Percentiles rank a stretch among this genome's conserved stretches.
phyloP scores from a whole-genome alignment of 192 early-diverging fungal species.

The Mortierella claussenii region DNA sequence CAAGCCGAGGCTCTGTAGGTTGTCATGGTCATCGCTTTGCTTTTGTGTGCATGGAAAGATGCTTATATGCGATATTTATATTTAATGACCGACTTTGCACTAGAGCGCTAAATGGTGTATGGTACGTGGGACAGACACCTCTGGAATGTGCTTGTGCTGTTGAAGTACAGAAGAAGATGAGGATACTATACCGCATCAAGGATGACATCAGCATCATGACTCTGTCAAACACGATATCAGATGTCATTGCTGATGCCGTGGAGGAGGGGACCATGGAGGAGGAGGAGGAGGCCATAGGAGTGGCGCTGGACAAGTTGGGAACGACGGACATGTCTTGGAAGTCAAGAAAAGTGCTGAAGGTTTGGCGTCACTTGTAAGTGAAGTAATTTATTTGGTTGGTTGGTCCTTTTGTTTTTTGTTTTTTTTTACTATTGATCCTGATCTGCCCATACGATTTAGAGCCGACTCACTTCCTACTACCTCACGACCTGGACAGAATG shows the following conservation, averaged over 20 bases:
- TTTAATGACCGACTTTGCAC: not conserved
- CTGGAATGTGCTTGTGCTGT: not conserved
- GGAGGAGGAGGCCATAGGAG: not conserved
- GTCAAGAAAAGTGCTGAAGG: not conserved
- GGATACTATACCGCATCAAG: not conserved
- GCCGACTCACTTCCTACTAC: slow-evolving; percentile 9
- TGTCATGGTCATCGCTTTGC: too few species aligned
- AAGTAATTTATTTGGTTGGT: too few species aligned
- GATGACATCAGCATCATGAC: not conserved
- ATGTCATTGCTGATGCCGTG: not conserved
- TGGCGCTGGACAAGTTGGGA: not conserved
- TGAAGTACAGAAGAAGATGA: not conserved
- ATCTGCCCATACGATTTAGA: not conserved
- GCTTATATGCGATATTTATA: not conserved
- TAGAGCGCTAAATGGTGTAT: slow-evolving; percentile 1
- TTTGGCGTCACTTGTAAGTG: not conserved
- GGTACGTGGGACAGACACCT: not conserved
- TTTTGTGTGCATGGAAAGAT: too few species aligned
- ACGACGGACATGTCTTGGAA: not conserved
- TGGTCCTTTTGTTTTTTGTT: too few species aligned
- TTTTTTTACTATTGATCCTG: not conserved
- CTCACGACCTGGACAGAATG: not conserved
- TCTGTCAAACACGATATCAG: not conserved
- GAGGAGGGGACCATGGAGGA: not conserved
- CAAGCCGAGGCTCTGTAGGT: not conserved